Base-by-base conservation (phyloP, 352 stramenopile species). In the Globisporangium megalacanthum region DNA sequence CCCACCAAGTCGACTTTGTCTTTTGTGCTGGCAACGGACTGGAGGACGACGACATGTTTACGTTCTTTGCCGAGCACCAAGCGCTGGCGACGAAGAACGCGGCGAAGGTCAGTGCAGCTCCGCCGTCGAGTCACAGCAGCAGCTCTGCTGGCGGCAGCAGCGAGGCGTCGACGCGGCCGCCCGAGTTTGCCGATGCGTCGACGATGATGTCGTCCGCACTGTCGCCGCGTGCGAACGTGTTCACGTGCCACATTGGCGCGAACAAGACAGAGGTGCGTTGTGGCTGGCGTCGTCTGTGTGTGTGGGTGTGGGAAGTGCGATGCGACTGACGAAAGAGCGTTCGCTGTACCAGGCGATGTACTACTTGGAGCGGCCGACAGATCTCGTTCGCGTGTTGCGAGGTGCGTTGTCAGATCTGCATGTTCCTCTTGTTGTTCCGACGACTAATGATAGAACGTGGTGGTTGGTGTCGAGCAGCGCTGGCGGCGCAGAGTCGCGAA, bases 1-100 rank as follows among this genome's bases (percentile, higher is more conserved):
- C 25, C 50, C 64, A 79, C 29, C 77, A 91, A 41, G 80, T 96
- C 29, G 87, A 96, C 56, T 96, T 96, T 65, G 75, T 96, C 15
- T 51, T 96, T 7, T 95, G 86, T 41, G 86, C 95, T 36, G 91
- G 87, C 56, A 86, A 96, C 60, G 87, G 95, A 54, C 73, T 85
- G 31, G 92, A 76, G 2, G 87, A 96, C 54, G 86, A 96, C 57
- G 84, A 96, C 71, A 95, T 96, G 86, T 96, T 95, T 29, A 29
- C 25, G 25, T 92, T 88, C 52, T 89, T 96, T 59, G 76, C 82
- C 41, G 78, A 89, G 56, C 75, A 88, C 42, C 69, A 73, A 52
- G 75, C 83, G 52, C 48, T 67, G 17, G 56, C 66, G 4, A 70
- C 68, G 62, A 69, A 70, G 41, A 55, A 64, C 8, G 42, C 65